Evolutionary conservation across 495 filamentous ascomycete species (phyloP).

Genomic region (Aspergillus sclerotioniger): DNA sequence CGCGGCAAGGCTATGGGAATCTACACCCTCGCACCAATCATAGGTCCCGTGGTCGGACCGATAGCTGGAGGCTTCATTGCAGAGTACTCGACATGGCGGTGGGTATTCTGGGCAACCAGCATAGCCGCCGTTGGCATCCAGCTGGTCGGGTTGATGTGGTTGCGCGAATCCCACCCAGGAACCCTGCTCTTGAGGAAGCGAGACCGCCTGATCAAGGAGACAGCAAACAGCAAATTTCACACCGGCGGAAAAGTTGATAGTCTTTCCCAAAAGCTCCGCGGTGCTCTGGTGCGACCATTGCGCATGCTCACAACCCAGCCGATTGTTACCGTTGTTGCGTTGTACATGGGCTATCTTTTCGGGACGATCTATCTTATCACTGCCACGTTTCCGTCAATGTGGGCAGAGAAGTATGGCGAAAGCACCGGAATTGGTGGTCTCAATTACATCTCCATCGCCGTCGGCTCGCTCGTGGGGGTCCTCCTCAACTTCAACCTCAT

Average conservation of each 20-base stretch:
- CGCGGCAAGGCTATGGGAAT: conserved; percentile 13
- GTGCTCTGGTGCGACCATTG: conserved; percentile 7
- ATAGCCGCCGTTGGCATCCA: conserved; percentile 63
- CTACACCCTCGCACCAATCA: conserved; percentile 12
- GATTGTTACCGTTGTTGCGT: conserved; percentile 4
- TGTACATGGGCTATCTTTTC: conserved; percentile 13
- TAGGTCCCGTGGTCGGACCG: conserved; percentile 36
- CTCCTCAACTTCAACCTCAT: conserved; percentile 57
- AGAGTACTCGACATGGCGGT: conserved; percentile 55
- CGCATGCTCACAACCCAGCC: conserved; percentile 12
- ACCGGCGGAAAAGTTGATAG: conserved; percentile 54
- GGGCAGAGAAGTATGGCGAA: conserved; percentile 55
- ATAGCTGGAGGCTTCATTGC: conserved; percentile 52
- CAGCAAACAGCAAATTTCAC: conserved; percentile 54
- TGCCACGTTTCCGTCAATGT: conserved; percentile 35
- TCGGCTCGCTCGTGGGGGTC: conserved; percentile 61
- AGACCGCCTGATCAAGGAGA: conserved; percentile 55
- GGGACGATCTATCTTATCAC: conserved; percentile 10
- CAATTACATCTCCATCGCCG: conserved; percentile 62
- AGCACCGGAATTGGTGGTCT: conserved; percentile 57
- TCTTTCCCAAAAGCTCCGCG: background rate
- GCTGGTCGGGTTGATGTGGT: conserved; percentile 57
- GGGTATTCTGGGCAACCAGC: conserved; percentile 53
- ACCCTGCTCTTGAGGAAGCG: conserved; percentile 56
- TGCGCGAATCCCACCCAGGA: conserved; percentile 67